These are phyloP conservation scores for Pichia deserticola DNA, from an alignment of 805 yeast species.

Conservation along the genomic window DNA sequence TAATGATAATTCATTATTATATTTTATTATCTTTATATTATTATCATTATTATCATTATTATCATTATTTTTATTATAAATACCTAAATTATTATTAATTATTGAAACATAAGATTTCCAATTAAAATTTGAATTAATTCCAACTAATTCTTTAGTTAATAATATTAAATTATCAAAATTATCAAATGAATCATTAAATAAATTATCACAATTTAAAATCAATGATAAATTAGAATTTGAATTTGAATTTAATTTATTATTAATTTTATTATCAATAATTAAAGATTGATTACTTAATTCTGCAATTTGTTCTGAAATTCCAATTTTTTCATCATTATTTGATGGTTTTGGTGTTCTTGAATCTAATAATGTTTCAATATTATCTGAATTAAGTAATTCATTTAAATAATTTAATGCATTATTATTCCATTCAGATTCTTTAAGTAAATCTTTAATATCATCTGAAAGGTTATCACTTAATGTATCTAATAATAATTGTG, in stretches of 20 bases:
- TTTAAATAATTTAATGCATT: constrained; percentile 29
- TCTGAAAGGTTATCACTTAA: constrained; percentile 26
- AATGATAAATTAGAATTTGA: constrained; percentile 30
- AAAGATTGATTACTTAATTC: constrained; percentile 38
- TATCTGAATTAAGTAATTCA: constrained; percentile 37
- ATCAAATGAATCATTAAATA: not conserved
- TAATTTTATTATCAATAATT: constrained; percentile 1
- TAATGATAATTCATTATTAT: constrained; percentile 17
- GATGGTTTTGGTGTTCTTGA: constrained; percentile 16
- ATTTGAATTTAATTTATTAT: not conserved
- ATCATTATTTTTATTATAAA: not conserved
- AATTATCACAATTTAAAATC: constrained; percentile 28
- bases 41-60: not conserved
- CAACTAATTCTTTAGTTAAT: not conserved
- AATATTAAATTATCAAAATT: constrained; percentile 1
- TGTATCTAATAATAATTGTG: constrained; percentile 31
- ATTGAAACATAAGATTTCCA: not conserved
- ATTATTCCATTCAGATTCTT: constrained; percentile 29
- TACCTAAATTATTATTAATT: not conserved
- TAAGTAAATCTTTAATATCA: constrained; percentile 17
- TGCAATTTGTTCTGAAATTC: constrained; percentile 52
- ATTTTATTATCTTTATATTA: not conserved
- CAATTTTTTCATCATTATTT: not conserved
- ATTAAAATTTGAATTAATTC: not conserved
- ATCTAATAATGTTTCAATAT: constrained; percentile 28